phyloP scores from a whole-genome alignment of 148 eudicot genomes.

The Fagopyrum esculentum region DNA sequence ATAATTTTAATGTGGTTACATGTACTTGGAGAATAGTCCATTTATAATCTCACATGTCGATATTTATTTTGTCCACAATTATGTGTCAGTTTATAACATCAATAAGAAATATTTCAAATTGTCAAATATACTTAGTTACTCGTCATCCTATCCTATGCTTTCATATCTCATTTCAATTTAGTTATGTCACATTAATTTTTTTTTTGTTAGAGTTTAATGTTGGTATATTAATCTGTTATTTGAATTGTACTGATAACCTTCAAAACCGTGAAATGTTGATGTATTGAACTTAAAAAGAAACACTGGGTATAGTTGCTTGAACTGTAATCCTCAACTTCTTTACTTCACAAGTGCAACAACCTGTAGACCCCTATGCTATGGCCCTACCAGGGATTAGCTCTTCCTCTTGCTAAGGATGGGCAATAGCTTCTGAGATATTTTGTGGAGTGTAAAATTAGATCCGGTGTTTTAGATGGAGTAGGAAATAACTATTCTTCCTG shows the following conservation, averaged over 20 bases:
- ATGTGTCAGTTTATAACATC: not conserved
- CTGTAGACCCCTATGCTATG: not conserved
- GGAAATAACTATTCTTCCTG: not conserved
- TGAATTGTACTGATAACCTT: not conserved
- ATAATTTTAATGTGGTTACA: not conserved
- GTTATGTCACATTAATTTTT: not conserved
- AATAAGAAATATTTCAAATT: not conserved
- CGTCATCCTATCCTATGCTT: not conserved
- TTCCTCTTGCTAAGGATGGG: not conserved
- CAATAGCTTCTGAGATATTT: not conserved
- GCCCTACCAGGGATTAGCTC: not conserved
- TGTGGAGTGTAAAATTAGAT: not conserved
- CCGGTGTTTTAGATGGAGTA: not conserved
- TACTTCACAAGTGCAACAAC: not conserved
- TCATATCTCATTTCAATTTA: not conserved
- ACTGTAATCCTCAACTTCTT: not conserved
- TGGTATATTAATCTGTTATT: not conserved
- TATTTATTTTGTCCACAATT: not conserved
- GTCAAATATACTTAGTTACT: not conserved
- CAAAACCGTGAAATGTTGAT: not conserved
- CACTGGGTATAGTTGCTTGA: not conserved
- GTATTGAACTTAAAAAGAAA: not conserved
- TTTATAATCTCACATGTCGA: not conserved
- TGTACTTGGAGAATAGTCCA: not conserved
- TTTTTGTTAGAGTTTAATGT: not conserved